A percentile compares a stretch with the other conserved stretches of the same genome.
These are phyloP conservation scores for Evernia prunastri DNA, from an alignment of 495 filamentous ascomycete species.

Conservation along the genomic window DNA sequence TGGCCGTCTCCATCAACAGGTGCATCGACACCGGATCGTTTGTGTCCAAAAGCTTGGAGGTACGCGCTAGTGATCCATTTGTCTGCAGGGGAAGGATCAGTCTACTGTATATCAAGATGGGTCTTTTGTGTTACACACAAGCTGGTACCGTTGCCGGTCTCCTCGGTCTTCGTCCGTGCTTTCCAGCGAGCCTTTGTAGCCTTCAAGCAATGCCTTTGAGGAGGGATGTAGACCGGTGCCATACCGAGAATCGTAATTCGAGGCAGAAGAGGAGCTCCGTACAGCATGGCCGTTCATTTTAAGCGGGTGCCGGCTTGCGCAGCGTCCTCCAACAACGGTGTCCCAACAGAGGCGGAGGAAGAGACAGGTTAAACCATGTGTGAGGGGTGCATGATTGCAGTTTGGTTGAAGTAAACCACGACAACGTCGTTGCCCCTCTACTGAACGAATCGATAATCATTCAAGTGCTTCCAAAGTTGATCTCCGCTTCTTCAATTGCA, in stretches of 20 bases:
- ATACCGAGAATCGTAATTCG: slow-evolving; percentile 42
- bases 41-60: slow-evolving; percentile 40
- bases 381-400: background rate
- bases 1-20: slow-evolving; percentile 85
- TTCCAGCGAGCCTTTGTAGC: slow-evolving; percentile 38
- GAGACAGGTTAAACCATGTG: background rate
- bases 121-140: background rate
- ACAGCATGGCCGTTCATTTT: slow-evolving; percentile 41
- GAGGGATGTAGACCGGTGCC: slow-evolving; percentile 34
- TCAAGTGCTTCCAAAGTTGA: background rate
- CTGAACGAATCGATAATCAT: background rate
- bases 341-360: background rate
- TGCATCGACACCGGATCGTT: slow-evolving; percentile 66
- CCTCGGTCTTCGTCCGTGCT: slow-evolving; percentile 4
- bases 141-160: slow-evolving; percentile 10
- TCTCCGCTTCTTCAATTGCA: background rate
- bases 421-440: background rate
- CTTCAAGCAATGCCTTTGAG: slow-evolving; percentile 41
- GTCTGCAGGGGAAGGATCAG: slow-evolving; percentile 16
- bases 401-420: background rate
- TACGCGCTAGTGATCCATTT: slow-evolving; percentile 32
- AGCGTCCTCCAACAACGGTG: background rate
- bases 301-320: slow-evolving; percentile 14
- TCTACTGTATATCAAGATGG: background rate
- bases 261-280: slow-evolving; percentile 43